Conservation (phyloP, 2,329 filamentous ascomycete species). For the Tolypocladium inflatum region DNA sequence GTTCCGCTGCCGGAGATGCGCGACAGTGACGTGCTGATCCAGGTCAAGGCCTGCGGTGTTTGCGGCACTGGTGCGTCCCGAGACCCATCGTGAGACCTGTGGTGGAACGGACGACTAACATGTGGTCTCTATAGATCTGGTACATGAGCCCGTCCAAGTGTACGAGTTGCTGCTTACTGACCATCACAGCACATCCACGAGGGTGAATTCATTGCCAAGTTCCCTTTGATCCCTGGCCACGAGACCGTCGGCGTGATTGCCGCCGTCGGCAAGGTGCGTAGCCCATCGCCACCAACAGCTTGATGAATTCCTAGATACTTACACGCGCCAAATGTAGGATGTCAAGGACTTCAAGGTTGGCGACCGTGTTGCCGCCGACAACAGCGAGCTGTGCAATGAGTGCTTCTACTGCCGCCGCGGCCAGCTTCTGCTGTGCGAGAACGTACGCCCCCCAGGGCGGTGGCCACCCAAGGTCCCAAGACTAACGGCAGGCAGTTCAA, state of each 20-base stretch:
- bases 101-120: not conserved
- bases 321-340: constrained; percentile 21
- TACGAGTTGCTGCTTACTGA: not conserved
- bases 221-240: constrained; percentile 58
- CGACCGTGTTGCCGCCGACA: constrained; percentile 55
- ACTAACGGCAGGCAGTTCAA: constrained; percentile 33
- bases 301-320: not conserved
- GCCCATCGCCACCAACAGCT: not conserved
- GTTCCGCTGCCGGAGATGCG: constrained; percentile 52
- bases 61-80: constrained; percentile 43
- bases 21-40: constrained; percentile 51
- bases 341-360: constrained; percentile 52
- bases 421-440: constrained; percentile 58
- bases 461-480: too few relatives aligned
- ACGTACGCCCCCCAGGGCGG: constrained; percentile 19
- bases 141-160: constrained; percentile 15
- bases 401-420: constrained; percentile 68
- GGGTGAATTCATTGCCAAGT: constrained; percentile 56
- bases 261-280: constrained; percentile 34
- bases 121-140: constrained; percentile 24
- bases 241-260: constrained; percentile 59
- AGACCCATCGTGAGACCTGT: not conserved
- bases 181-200: constrained; percentile 47
- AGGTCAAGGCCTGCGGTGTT: constrained; percentile 59
- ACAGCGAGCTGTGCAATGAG: constrained; percentile 58